Base-by-base conservation (phyloP, 495 filamentous ascomycete genomes). In the Xylaria venustula region DNA sequence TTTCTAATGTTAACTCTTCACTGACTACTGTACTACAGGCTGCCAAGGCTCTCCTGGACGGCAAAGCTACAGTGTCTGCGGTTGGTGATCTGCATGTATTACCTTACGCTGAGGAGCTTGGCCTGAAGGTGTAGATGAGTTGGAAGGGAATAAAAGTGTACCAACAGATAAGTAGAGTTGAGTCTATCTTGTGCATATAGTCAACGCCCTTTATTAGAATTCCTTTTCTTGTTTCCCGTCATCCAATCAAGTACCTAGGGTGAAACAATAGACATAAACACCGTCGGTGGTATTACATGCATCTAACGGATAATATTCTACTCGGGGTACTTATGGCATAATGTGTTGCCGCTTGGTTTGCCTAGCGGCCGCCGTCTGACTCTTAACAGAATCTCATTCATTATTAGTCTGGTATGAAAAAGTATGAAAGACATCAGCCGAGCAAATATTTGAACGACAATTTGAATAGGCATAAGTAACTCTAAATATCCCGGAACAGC, bases 61-160 rank as follows among this genome's bases (percentile, higher is more conserved):
- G 87, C 74, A 98, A 93, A 83, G 92, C 93, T 26, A 88, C 91
- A 37, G 88, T 97, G 58, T 87, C 89, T 54, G 81, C 90, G 50
- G 92, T 96, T 55, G 92, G 94, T 65, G 93, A 99, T 70, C 79
- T 98, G 59, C 85, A 88, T 77, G 80, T 90, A 67, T 83, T 99
- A 64, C 94, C 95, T 22, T 98, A 88, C 72, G 93, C 90, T 55
- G 91, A 93, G 79, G 93, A 98, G 66, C 79, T 99, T 68, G 94
- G 93, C 41, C 82, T 99, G 73, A 91, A 88, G 73, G 90, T 96
- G 82, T 98, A 93, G 83, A 82, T n/a, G 61, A 60, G 58, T 37
- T 51, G 60, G 55, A 53, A 46, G 61, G 63, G 63, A 67, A 65
- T 42, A 64, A 71, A 73, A 74, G 70, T 82, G 78, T 82, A 82